Evolutionary conservation across 495 filamentous ascomycete genomes (phyloP).

Genomic region (Penicillium riverlandense): DNA sequence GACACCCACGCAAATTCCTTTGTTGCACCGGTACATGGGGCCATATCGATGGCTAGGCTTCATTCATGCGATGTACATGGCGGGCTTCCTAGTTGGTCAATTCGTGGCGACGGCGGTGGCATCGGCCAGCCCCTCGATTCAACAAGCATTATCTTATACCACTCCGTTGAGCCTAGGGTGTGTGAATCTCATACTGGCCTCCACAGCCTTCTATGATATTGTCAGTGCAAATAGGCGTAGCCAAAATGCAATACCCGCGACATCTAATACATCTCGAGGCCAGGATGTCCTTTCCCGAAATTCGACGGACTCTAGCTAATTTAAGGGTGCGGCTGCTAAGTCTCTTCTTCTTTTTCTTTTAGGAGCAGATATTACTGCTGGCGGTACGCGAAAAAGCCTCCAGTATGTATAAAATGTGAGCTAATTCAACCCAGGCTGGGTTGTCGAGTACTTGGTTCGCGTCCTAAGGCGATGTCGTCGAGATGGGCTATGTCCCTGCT

Average conservation of each 20-base stretch:
- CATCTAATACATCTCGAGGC: neutral
- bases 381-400: conserved; percentile 9
- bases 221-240: too few relatives aligned
- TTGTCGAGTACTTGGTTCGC: conserved; percentile 25
- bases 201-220: neutral
- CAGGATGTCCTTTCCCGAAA: conserved; percentile 13
- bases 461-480: conserved; percentile 24
- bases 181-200: conserved; percentile 12
- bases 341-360: conserved; percentile 29
- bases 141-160: conserved; percentile 21
- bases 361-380: conserved; percentile 20
- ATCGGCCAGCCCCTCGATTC: conserved; percentile 9
- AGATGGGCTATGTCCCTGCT: conserved; percentile 25
- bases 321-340: conserved; percentile 23
- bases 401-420: too few relatives aligned
- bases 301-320: conserved; percentile 13
- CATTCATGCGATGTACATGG: conserved; percentile 33
- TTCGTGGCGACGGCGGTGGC: conserved; percentile 23
- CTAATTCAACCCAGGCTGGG: conserved; percentile 10
- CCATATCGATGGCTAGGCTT: conserved; percentile 27
- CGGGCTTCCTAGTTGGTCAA: conserved; percentile 22
- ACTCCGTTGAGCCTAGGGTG: conserved; percentile 19
- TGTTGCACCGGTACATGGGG: conserved; percentile 14
- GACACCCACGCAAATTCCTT: conserved; percentile 30
- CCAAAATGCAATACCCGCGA: too few relatives aligned